Evolutionary conservation across 345 rosid species (phyloP), one percentile per base, ranked within the genome.

Genomic region (Acer saccharum): DNA sequence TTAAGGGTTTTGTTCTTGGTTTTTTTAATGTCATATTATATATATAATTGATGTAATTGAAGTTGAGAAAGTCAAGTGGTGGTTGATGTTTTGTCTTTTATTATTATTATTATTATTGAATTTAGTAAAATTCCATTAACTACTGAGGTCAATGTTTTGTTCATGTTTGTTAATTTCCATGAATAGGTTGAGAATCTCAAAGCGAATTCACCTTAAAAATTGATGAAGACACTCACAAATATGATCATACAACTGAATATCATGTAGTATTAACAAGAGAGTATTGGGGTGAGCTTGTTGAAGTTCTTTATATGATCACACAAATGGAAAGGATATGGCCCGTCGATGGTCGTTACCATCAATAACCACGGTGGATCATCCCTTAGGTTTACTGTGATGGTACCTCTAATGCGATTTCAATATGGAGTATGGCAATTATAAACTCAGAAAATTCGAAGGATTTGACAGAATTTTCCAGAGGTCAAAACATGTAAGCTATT

Each of bases 381-480:
- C 43, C 81, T 95, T 46, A 96, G 89, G 84, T 93, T 93, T n/a
- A 77, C 43, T 88, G 94, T 50, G 84, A 87, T 74, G 98, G 96
- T 72, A 88, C 75, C 71, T 85, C 90, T 0, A 95, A 93, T 64
- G 90, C 81, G 83, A 88, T 95, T 63, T 65, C 74, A 0, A 90
- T 95, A 17, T 92, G 25, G 25, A 1, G 1, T 25, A 25, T 25
- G 25, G 1, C 0, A 0, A 25, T 25, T 25, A 25, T 25, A 25
- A 25, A 25, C 25, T 25, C 25, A 25, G 25, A 25, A 25, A 25
- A 25, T 25, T 25, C 25, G 1, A 25, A 25, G 25, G 25, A 25
- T 25, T 86, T 4, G 85, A 90, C 25, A 25, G 25, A 25, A 25
- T 25, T 25, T 25, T 25, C 25, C 25, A 25, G 0, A 25, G 25